These are phyloP conservation scores for Mucor ambiguus DNA, from an alignment of 371 early-diverging fungal species.

Conservation along the genomic window DNA sequence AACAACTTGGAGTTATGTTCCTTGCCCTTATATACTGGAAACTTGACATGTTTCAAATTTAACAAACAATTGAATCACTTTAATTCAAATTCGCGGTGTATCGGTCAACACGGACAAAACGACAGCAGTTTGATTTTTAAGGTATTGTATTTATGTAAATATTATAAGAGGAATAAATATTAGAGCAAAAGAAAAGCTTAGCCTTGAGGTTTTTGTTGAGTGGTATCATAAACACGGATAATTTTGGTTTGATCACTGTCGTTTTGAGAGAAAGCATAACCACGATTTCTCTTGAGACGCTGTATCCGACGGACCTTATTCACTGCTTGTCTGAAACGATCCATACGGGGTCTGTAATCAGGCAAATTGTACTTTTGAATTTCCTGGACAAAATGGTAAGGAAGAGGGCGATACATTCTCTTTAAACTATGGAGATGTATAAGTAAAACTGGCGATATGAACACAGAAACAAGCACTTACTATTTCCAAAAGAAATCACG, in stretches of 20 bases:
- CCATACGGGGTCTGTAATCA: constrained; percentile 95
- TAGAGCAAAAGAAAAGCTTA: constrained; percentile 24
- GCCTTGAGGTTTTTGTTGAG: constrained; percentile 86
- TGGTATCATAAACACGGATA: constrained; percentile 96
- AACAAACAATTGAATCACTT: neutral
- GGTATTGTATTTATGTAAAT: neutral
- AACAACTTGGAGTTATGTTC: constrained; percentile 23
- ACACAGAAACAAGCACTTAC: constrained; percentile 48
- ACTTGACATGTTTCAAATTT: neutral
- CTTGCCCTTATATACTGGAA: neutral
- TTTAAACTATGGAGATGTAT: constrained; percentile 54
- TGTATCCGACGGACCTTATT: constrained; percentile 95
- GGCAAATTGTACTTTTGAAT: constrained; percentile 97
- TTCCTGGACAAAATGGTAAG: constrained; percentile 96
- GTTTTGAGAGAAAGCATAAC: constrained; percentile 97
- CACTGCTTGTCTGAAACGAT: constrained; percentile 95
- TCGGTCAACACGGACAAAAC: neutral
- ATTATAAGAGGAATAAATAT: neutral
- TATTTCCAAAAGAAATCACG: constrained; percentile 95
- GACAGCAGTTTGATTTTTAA: neutral
- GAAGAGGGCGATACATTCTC: constrained; percentile 77
- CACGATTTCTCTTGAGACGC: constrained; percentile 86
- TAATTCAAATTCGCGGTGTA: constrained; percentile 5
- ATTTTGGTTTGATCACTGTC: constrained; percentile 93
- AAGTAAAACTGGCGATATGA: neutral